A percentile compares a stretch with the other conserved stretches of the same genome.
phyloP scores from a whole-genome alignment of 2,329 filamentous ascomycete species.

The Ophiostoma piceae region DNA sequence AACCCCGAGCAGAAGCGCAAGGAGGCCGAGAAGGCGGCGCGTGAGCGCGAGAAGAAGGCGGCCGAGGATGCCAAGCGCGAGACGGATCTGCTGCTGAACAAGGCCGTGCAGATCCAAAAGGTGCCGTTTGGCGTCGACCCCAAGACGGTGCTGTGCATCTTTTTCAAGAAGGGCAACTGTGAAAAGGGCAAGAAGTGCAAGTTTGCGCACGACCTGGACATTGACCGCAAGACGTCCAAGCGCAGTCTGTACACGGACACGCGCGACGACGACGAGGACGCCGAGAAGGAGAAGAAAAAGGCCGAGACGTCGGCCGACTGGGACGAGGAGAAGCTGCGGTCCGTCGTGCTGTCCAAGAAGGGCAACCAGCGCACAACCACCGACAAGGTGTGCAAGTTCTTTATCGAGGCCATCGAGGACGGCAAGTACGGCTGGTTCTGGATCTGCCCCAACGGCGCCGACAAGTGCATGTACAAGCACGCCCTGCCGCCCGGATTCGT shows the following conservation, averaged over 20 bases:
- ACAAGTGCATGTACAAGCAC: constrained; percentile 99
- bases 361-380: constrained; percentile 93
- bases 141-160: constrained; percentile 94
- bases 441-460: constrained; percentile 90
- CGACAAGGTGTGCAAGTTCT: constrained; percentile 98
- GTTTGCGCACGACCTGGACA: constrained; percentile 83
- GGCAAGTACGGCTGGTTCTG: constrained; percentile 99
- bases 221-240: constrained; percentile 91
- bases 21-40: constrained; percentile 58
- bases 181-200: constrained; percentile 98
- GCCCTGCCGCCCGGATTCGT: constrained; percentile 91
- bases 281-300: constrained; percentile 63
- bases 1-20: constrained; percentile 84
- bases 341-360: constrained; percentile 91
- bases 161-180: constrained; percentile 94
- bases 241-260: constrained; percentile 84
- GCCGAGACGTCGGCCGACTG: constrained; percentile 90
- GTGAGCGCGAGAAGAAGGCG: constrained; percentile 85
- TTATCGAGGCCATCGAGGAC: constrained; percentile 95
- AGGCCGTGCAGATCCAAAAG: constrained; percentile 93
- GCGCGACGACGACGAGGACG: constrained; percentile 59
- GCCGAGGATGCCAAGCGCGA: constrained; percentile 80
- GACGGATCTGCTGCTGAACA: constrained; percentile 74
- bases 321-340: constrained; percentile 93
- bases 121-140: constrained; percentile 96